Evolutionary conservation across 106 monocot genomes (phyloP).

Genomic region (Phalaenopsis aphrodite): DNA sequence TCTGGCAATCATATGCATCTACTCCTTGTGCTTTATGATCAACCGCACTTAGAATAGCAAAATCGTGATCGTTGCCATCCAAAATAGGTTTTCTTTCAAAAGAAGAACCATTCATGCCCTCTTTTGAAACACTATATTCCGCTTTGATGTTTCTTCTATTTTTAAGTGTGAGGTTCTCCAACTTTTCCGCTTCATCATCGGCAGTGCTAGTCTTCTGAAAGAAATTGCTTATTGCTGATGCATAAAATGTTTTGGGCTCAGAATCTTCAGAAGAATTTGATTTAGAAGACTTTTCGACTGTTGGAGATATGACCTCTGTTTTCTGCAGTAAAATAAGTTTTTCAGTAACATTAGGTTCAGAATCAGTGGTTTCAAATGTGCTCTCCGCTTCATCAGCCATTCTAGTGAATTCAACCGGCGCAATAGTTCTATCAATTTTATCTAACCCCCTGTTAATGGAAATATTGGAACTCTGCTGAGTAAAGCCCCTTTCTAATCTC

Average conservation of each 20-base stretch:
- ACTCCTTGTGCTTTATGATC: neutral
- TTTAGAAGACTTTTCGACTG: conserved; percentile 14
- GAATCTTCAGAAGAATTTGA: conserved; percentile 4
- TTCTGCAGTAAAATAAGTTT: conserved; percentile 21
- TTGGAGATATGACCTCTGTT: conserved; percentile 9
- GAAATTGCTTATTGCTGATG: conserved; percentile 2
- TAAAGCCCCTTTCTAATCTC: conserved; percentile 1
- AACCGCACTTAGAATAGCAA: neutral
- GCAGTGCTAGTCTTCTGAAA: neutral
- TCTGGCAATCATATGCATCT: neutral
- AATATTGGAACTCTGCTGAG: conserved; percentile 15
- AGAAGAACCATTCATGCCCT: neutral
- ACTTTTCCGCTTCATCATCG: neutral
- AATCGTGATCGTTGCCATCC: conserved; percentile 2
- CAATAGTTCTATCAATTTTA: neutral
- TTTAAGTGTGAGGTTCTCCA: conserved; percentile 3
- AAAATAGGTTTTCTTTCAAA: conserved; percentile 7
- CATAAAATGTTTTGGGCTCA: conserved; percentile 14
- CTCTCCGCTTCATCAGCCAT: neutral
- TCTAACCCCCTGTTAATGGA: conserved; percentile 1
- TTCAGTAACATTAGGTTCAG: conserved; percentile 13
- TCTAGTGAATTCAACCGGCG: neutral
- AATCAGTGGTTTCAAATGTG: conserved; percentile 3
- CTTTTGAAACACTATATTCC: conserved; percentile 15
- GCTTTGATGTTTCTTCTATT: conserved; percentile 5